Base-by-base conservation (phyloP, 2,329 filamentous ascomycete species). In the Pseudohalonectria lignicola region DNA sequence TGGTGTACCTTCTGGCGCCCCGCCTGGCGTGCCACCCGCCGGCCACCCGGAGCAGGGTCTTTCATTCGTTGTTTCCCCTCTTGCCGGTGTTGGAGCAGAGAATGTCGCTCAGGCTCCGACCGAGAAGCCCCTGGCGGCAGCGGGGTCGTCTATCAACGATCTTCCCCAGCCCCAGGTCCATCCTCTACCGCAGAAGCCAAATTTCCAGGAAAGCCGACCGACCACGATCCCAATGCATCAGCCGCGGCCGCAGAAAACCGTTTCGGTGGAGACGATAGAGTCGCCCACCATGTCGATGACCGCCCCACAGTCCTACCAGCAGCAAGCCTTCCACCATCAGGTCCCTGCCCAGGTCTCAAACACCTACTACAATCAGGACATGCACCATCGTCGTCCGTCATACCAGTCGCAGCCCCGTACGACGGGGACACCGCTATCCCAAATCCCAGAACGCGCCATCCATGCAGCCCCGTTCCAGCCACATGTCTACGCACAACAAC, bases 291-390 rank as follows among this genome's bases (percentile, higher is more conserved):
- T 63, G 49, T 54, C 60, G 41, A 59, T 56, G 37, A 66, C 66
- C 50, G 68, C 47, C 63, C 77, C 60, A 30, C 52, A 56, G 29
- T 53, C 55, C 12, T 64, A 17, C 23, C 21, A 25, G 50, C 82
- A 90, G 50, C 85, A 88, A 53, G 85, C 88, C 0, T 95, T 96
- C 67, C 87, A 94, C 49, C 88, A 94, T 50, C 88, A 95, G 59
- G 79, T 94, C n/a, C 90, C 88, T 2, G 61, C 80, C 4, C 82
- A 88, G 47, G 73, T 86, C 31, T 58, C 64, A 29, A 76, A 74
- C 42, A 63, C 65, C 18, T 70, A 74, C 34, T 26, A 26, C 12
- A 7, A 26, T 5, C 68, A 78, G 30, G 63, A 83, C 41, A 59
- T 71, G 18, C 83, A 88, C 52, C 64, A 67, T 16, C 77, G 81